A percentile compares a stretch with the other conserved stretches of the same genome.
Conservation (phyloP, 352 stramenopile genomes). For the Pythium guiyangense region DNA sequence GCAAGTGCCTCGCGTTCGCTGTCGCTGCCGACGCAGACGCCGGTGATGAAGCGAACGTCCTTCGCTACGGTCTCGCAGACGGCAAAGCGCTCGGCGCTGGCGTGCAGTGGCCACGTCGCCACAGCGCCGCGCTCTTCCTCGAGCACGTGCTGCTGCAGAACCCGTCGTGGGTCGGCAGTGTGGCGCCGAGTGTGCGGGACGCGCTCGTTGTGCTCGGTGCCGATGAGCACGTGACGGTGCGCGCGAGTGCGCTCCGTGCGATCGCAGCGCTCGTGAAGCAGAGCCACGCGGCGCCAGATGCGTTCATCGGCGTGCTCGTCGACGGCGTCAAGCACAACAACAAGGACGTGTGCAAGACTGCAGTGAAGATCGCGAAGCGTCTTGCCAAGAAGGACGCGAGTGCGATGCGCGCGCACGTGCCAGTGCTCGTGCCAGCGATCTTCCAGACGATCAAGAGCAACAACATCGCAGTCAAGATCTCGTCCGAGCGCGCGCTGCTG, state of each 20-base stretch:
- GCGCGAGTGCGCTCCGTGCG: slow-evolving; percentile 45
- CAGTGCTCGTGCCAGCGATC: slow-evolving; percentile 62
- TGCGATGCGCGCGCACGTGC: slow-evolving; percentile 44
- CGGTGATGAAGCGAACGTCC: slow-evolving; percentile 25
- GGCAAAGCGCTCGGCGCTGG: slow-evolving; percentile 24
- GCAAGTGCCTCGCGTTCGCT: slow-evolving; percentile 58
- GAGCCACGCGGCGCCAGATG: slow-evolving; percentile 21
- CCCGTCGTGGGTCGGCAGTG: slow-evolving; percentile 24
- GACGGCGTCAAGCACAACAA: slow-evolving; percentile 60
- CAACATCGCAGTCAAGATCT: slow-evolving; percentile 86
- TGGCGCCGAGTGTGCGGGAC: slow-evolving; percentile 19
- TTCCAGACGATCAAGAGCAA: slow-evolving; percentile 88
- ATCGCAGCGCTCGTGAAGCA: slow-evolving; percentile 56
- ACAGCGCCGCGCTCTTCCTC: slow-evolving; percentile 61
- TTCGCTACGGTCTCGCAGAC: slow-evolving; percentile 45
- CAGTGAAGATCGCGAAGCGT: slow-evolving; percentile 73
- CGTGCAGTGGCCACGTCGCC: slow-evolving; percentile 48
- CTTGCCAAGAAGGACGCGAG: slow-evolving; percentile 65
- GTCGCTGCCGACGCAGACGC: slow-evolving; percentile 44
- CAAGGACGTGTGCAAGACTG: slow-evolving; percentile 77
- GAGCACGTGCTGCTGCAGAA: slow-evolving; percentile 46
- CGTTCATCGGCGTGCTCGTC: slow-evolving; percentile 59
- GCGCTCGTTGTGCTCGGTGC: slow-evolving; percentile 39
- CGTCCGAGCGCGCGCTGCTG: slow-evolving; percentile 78
- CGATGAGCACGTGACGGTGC: slow-evolving; percentile 69